Conservation (phyloP, 2,329 filamentous ascomycete species). For the Rhinocladiella mackenziei region DNA sequence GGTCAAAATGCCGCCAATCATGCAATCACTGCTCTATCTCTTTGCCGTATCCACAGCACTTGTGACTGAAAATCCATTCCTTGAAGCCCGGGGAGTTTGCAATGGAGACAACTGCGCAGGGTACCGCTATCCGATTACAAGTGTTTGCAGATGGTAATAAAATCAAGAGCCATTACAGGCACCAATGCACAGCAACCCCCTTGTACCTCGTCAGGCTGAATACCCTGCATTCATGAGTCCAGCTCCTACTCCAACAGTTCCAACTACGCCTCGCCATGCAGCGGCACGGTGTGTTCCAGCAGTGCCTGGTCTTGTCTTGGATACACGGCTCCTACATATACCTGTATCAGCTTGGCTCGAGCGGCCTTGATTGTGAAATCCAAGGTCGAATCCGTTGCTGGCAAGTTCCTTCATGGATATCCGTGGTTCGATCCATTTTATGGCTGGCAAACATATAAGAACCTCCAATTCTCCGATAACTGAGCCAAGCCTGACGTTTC, state of each 20-base stretch:
- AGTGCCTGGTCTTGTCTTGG: slow-evolving; percentile 17
- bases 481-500: background rate
- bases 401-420: slow-evolving; percentile 21
- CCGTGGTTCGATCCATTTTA: slow-evolving; percentile 24
- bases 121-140: background rate
- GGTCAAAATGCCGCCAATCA: slow-evolving; percentile 4
- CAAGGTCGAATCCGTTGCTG: slow-evolving; percentile 20
- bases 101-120: slow-evolving; percentile 17
- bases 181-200: slow-evolving; percentile 7
- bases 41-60: slow-evolving; percentile 5
- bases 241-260: slow-evolving; percentile 10
- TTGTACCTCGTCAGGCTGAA: slow-evolving; percentile 16
- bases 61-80: slow-evolving; percentile 13
- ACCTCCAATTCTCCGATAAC: background rate
- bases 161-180: slow-evolving; percentile 12
- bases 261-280: slow-evolving; percentile 18
- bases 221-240: slow-evolving; percentile 16
- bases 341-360: slow-evolving; percentile 12
- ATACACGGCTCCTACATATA: slow-evolving; percentile 5
- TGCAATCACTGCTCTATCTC: slow-evolving; percentile 11
- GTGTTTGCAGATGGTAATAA: background rate
- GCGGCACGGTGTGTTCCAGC: slow-evolving; percentile 9
- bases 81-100: slow-evolving; percentile 12
- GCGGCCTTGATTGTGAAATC: slow-evolving; percentile 16
- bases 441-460: slow-evolving; percentile 18